Base-by-base conservation (phyloP, 2,329 filamentous ascomycete species). In the Sporothrix brasiliensis region DNA sequence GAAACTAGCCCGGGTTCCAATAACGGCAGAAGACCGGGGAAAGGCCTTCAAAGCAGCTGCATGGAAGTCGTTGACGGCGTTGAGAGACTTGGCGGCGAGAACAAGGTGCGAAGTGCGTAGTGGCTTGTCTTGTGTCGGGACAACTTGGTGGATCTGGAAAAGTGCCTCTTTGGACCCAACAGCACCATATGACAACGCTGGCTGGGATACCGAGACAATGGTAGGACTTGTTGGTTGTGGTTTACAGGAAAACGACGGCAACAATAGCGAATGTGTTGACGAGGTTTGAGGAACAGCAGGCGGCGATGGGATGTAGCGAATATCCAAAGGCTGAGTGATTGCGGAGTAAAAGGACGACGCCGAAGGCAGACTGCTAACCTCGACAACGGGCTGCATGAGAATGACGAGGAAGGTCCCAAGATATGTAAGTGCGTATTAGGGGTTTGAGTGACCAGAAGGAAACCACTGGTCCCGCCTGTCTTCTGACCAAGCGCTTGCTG, bases 291-390 rank as follows among this genome's bases (percentile, higher is more conserved):
- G 49, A 60, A 3, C 44, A 16, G 53, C 16, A 24, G 39, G 63
- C 19, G 54, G 30, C 60, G 80, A 76, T 66, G 79, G 80, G 73
- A 92, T 85, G 78, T 89, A 96, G 72, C 86, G 86, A 73, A 96
- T 89, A 50, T 91, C 91, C 27, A 97, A 85, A 3, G 92, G 91
- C 75, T 94, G 92, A 9, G 92, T 85, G 74, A 93, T 85, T 73
- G 91, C 87, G 27, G 93, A 87, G 80, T 93, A 97, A 83, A 96
- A 97, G 9, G 92, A 95, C 66, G 91, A 88, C 3, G 93, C 91
- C 49, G 89, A 88, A 69, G 92, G 88, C 69, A 97, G 87, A 79
- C 94, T 89, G 72, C 89, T 89, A 77, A 97, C 93, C 77, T 87
- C 83, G 74, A 88, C 77, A 73, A 83, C 83, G 65, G 87, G 85